Conservation (phyloP, 2,329 filamentous ascomycete genomes). For the Aureobasidium leucospermi region DNA sequence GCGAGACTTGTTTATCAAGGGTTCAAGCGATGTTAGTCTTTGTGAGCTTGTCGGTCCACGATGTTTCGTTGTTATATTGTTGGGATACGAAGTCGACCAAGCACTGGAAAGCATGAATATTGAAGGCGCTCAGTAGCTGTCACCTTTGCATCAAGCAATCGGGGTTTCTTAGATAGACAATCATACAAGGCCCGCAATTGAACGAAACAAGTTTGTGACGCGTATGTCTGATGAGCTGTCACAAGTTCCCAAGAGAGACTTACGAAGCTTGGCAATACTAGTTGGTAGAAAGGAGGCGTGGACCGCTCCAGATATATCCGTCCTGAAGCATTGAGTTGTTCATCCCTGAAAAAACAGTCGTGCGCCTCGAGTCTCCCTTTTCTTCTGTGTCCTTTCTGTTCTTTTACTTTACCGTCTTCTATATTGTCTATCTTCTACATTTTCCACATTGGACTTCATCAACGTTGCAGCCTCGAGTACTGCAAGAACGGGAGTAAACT, state of each 20-base stretch:
- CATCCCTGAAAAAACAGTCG: conserved; percentile 7
- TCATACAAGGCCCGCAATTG: background rate
- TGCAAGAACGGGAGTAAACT: background rate
- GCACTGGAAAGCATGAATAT: background rate
- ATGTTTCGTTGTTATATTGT: too few species aligned
- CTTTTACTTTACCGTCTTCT: background rate
- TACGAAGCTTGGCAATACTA: conserved; percentile 2
- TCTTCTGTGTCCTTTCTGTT: background rate
- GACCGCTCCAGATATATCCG: conserved; percentile 2
- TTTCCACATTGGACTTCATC: conserved; percentile 10
- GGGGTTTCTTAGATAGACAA: background rate
- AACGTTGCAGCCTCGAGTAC: conserved; percentile 17
- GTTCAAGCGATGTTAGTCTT: too few species aligned
- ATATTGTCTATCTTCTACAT: background rate
- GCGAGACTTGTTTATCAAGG: too few species aligned
- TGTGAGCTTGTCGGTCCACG: too few species aligned
- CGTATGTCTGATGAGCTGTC: background rate
- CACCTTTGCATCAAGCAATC: background rate
- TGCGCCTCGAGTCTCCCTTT: background rate
- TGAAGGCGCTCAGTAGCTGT: background rate
- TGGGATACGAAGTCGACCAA: too few species aligned
- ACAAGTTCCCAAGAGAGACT: background rate
- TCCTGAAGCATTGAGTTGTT: conserved; percentile 1
- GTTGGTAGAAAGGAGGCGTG: conserved; percentile 6
- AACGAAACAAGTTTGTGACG: background rate